Evolutionary conservation across 2,329 filamentous ascomycete species (phyloP).

Genomic region (Bimuria novae-zelandiae): DNA sequence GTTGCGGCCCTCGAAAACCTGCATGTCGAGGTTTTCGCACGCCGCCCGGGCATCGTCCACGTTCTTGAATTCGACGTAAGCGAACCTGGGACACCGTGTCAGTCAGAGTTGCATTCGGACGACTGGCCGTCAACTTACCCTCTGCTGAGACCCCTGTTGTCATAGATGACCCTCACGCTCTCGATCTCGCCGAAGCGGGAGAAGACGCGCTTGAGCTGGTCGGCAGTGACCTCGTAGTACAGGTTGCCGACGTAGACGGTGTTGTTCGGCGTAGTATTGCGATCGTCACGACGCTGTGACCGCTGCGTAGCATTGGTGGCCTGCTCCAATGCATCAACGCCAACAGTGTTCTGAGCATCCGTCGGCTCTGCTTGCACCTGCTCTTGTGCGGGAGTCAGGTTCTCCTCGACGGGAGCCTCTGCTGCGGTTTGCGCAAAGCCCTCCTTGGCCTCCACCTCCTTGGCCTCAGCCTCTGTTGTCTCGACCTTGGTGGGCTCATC

Average conservation of each 20-base stretch:
- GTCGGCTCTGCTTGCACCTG: conserved; percentile 29
- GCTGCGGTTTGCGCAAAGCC: conserved; percentile 43
- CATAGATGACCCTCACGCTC: conserved; percentile 61
- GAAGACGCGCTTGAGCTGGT: conserved; percentile 65
- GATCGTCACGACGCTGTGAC: background rate
- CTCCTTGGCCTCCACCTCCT: conserved; percentile 33
- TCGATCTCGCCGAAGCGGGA: conserved; percentile 61
- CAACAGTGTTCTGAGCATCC: conserved; percentile 34
- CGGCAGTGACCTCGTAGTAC: conserved; percentile 68
- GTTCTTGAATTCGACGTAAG: conserved; percentile 65
- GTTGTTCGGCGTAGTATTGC: conserved; percentile 35
- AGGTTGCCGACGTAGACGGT: conserved; percentile 71
- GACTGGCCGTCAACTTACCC: conserved; percentile 55
- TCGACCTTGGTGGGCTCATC: conserved; percentile 51
- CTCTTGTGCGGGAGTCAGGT: conserved; percentile 33
- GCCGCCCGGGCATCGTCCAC: conserved; percentile 60
- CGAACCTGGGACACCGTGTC: conserved; percentile 58
- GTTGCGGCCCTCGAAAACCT: conserved; percentile 66
- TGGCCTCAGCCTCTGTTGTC: conserved; percentile 34
- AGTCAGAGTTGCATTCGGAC: conserved; percentile 7
- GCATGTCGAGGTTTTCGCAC: conserved; percentile 62
- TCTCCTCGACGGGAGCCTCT: conserved; percentile 42
- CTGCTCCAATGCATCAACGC: conserved; percentile 28
- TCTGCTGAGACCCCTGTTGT: conserved; percentile 68
- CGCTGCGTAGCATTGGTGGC: conserved; percentile 1